Percentiles rank a stretch among this genome's conserved stretches.
These are phyloP conservation scores for Cladosporium sp. DNA, from an alignment of 2,329 filamentous ascomycete species.

Conservation along the genomic window DNA sequence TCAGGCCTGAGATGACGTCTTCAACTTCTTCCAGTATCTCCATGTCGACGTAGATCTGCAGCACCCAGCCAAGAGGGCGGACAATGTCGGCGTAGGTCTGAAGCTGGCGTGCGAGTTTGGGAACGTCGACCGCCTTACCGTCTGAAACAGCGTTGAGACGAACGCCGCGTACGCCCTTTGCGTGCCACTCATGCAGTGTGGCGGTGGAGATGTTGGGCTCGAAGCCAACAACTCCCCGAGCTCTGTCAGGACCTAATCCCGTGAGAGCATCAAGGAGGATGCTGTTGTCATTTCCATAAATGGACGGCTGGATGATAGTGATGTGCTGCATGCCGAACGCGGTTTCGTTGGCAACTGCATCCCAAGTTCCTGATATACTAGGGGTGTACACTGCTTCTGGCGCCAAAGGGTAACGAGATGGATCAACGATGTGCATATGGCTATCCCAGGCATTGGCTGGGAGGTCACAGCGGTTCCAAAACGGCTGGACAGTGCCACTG, in stretches of 20 bases:
- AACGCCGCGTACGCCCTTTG: constrained; percentile 59
- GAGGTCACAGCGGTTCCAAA: constrained; percentile 12
- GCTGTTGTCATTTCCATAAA: constrained; percentile 62
- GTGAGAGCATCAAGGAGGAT: constrained; percentile 58
- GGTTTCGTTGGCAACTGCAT: constrained; percentile 25
- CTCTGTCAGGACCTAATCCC: constrained; percentile 50
- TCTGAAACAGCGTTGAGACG: constrained; percentile 60
- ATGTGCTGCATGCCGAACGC: constrained; percentile 54
- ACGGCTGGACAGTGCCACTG: neutral
- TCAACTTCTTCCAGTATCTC: constrained; percentile 49
- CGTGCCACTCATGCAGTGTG: constrained; percentile 56
- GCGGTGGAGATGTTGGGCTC: constrained; percentile 47
- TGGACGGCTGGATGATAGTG: constrained; percentile 60
- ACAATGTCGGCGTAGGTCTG: constrained; percentile 53
- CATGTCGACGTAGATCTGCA: constrained; percentile 60
- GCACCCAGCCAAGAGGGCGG: constrained; percentile 54
- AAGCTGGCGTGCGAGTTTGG: constrained; percentile 47
- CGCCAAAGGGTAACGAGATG: constrained; percentile 50
- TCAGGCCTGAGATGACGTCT: constrained; percentile 48
- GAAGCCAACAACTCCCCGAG: constrained; percentile 58
- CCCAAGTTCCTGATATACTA: constrained; percentile 9
- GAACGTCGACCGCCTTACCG: constrained; percentile 40
- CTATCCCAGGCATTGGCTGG: constrained; percentile 11
- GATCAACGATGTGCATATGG: constrained; percentile 64
- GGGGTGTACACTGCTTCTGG: constrained; percentile 15